These are phyloP conservation scores for Fusarium penzigii DNA, from an alignment of 2,329 filamentous ascomycete species.

Conservation along the genomic window DNA sequence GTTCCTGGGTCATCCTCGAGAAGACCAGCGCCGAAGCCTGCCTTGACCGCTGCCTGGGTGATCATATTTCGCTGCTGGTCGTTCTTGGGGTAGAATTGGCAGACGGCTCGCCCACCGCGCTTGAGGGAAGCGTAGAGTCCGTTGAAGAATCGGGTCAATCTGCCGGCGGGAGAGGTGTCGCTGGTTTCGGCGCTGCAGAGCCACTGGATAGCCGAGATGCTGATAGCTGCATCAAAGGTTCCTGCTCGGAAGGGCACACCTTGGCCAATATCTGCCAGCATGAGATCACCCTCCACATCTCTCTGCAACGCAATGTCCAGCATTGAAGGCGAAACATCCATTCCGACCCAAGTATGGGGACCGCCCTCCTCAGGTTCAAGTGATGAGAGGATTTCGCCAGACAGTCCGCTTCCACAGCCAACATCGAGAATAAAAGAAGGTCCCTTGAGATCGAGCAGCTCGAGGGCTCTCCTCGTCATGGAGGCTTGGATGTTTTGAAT, in stretches of 20 bases:
- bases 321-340: constrained; percentile 96
- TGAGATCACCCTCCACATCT: constrained; percentile 89
- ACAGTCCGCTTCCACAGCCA: constrained; percentile 94
- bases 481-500: constrained; percentile 93
- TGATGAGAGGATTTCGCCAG: constrained; percentile 88
- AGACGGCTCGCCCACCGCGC: constrained; percentile 85
- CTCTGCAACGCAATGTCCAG: constrained; percentile 90
- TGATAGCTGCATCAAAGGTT: constrained; percentile 91
- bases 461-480: constrained; percentile 92
- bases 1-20: constrained; percentile 95
- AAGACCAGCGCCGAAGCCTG: constrained; percentile 92
- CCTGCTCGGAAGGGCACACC: constrained; percentile 92
- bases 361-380: constrained; percentile 70
- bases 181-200: constrained; percentile 92
- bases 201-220: constrained; percentile 97
- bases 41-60: constrained; percentile 82
- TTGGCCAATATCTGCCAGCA: constrained; percentile 93
- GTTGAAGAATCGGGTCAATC: constrained; percentile 86
- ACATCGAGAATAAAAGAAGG: constrained; percentile 92
- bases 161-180: constrained; percentile 77
- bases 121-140: constrained; percentile 83
- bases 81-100: constrained; percentile 98
- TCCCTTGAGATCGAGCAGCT: constrained; percentile 77
- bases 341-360: constrained; percentile 93
- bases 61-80: constrained; percentile 92